Evolutionary conservation across 345 rosid genomes (phyloP), one percentile per base, ranked within the genome.

Genomic region (Populus deltoides): DNA sequence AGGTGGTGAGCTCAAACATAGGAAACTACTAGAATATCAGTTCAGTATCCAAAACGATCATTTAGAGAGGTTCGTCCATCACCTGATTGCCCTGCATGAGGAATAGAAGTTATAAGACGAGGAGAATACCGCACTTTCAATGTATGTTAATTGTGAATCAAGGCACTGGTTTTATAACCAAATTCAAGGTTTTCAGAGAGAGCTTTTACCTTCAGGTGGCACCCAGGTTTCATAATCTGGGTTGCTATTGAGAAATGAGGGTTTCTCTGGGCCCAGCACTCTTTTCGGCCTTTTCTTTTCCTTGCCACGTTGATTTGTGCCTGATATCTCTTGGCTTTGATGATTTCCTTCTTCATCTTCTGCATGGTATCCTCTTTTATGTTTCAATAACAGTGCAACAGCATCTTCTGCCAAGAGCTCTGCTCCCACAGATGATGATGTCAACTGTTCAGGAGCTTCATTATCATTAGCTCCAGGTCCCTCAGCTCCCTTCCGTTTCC

Each of bases 11-110:
- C n/a, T 17, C 35, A 33, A 31, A 16, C 20, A 16, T 5, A 7
- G 3, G 43, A 7, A 6, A 35, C 20, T 4, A 1, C 70, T 31
- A 35, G 70, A 31, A 66, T 71, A 36, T 29, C 74, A 24, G 22
- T 17, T 90, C 83, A 95, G 72, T 93, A 96, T 24, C 99, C 99
- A 67, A 73, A 88, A 25, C 93, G 92, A 49, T 96, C 97, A 79
- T 96, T 96, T 49, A 93, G 86, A 66, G 93, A 82, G 1, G 99
- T 96, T 79, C 97, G 86, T 36, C 99, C 97, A 81, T 96, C 98
- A 67, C 98, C 99, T 17, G 97, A 91, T 90, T 96, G 99, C 41
- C 98, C 99, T 96, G 88, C 85, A 65, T 75, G 20, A 55, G 53
- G 39, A 18, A 69, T 69, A 11, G 29, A 70, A 17, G 12, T 41